Evolutionary conservation across 2,329 filamentous ascomycete genomes (phyloP), one percentile per base, ranked within the genome.

Genomic region (Coleophoma eucalyptorum): DNA sequence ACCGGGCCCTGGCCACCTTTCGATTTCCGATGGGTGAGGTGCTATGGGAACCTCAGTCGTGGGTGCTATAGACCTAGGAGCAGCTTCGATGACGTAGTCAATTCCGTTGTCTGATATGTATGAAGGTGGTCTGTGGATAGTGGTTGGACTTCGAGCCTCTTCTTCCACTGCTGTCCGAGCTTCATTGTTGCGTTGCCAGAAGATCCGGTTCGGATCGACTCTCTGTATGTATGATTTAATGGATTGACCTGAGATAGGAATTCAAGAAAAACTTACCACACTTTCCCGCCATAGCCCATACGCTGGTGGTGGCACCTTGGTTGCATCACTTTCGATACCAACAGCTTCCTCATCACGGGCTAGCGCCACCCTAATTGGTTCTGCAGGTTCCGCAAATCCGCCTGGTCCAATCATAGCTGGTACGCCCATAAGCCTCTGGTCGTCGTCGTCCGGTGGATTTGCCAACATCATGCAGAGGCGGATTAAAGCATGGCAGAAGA

Each of bases 221-320:
- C 89, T 79, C 81, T 88, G 60, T 26, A 19, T 45, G 15, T 21
- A 12, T 5, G 5, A 18, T 40, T 63, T 52, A 61, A 45, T 45
- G n/a, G 18, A 21, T 12, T 3, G 20, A 42, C 31, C 8, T 20
- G 21, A 5, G 33, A 19, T 33, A 10, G 49, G 18, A 41, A 26
- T 34, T n/a, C 56, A 46, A 10, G n/a, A 42, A 10, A 35, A 20
- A 16, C 85, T 68, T 78, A 89, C 86, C 69, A 94, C 89, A 62
- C 87, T 93, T 67, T 86, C 84, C 48, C 90, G 78, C 89, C 90
- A 95, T 1, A 90, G 72, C 0, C 91, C 91, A 64, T 96, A 96
- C 2, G 90, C 90, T 0, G 92, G 91, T 4, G 92, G 91, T 8
- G 84, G 81, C 18, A 77, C 57, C 59, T 84, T 83, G 40, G 72